Conservation (phyloP, 805 yeast species). For the Barnettozyma populi region DNA sequence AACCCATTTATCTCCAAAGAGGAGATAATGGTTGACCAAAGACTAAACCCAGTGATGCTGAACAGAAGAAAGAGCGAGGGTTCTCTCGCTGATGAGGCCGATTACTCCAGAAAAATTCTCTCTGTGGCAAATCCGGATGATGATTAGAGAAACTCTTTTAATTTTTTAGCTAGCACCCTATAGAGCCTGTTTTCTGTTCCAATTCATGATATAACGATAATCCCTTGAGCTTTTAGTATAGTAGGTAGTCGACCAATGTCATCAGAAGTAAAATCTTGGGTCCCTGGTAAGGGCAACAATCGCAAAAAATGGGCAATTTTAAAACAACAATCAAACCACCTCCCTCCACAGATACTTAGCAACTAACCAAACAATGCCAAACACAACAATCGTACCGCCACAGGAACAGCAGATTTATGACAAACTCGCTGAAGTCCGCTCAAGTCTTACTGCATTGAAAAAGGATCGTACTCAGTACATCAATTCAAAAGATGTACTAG, state of each 20-base stretch:
- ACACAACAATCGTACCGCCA: conserved; percentile 31
- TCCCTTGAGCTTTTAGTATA: neutral
- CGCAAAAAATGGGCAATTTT: neutral
- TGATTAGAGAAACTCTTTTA: conserved; percentile 26
- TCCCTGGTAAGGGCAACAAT: conserved; percentile 1
- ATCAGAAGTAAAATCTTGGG: neutral
- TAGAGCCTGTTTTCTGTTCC: neutral
- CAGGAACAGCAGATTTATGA: conserved; percentile 34
- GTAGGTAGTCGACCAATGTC: too few relatives aligned
- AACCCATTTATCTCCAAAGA: conserved; percentile 62
- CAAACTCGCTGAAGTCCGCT: conserved; percentile 38
- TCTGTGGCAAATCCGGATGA: conserved; percentile 90
- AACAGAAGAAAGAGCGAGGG: conserved; percentile 84
- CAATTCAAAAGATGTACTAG: conserved; percentile 61
- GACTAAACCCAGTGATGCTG: conserved; percentile 69
- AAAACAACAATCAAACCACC: neutral
- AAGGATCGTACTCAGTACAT: conserved; percentile 61
- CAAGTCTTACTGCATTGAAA: conserved; percentile 42
- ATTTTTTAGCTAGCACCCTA: neutral
- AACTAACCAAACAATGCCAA: conserved; percentile 18
- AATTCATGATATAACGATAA: neutral
- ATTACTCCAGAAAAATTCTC: conserved; percentile 71
- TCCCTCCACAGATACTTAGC: neutral
- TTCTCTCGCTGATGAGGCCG: conserved; percentile 79
- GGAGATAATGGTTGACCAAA: conserved; percentile 53